phyloP scores from a whole-genome alignment of 345 rosid species.

The Brassica napus region DNA sequence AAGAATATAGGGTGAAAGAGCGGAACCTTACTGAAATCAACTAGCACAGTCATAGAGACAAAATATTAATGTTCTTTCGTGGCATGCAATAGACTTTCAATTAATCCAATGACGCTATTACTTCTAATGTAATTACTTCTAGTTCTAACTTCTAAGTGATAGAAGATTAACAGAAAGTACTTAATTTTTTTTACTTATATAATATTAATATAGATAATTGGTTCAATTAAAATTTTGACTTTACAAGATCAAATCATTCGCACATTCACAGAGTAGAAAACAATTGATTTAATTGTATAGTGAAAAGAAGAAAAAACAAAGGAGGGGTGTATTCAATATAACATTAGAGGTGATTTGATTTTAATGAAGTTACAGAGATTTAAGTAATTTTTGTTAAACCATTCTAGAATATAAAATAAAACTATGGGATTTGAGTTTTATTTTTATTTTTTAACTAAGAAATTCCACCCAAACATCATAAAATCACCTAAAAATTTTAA shows the following conservation, averaged over 20 bases:
- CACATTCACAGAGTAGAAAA: background rate
- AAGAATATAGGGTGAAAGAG: background rate
- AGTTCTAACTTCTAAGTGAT: background rate
- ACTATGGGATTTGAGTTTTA: too few relatives aligned
- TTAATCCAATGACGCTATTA: background rate
- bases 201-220: background rate
- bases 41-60: background rate
- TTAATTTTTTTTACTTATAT: background rate
- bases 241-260: background rate
- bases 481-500: too few relatives aligned
- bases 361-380: too few relatives aligned
- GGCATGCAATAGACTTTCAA: background rate
- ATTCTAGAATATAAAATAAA: too few relatives aligned
- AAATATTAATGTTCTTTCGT: background rate
- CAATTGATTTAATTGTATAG: background rate
- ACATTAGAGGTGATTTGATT: too few relatives aligned
- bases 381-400: too few relatives aligned
- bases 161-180: background rate
- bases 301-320: background rate
- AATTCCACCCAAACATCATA: too few relatives aligned
- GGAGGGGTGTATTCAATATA: background rate
- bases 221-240: background rate
- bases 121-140: background rate
- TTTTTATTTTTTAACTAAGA: too few relatives aligned
- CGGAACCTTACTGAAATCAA: background rate